phyloP scores from a whole-genome alignment of 257 asterid genomes.

The Salvia miltiorrhiza region DNA sequence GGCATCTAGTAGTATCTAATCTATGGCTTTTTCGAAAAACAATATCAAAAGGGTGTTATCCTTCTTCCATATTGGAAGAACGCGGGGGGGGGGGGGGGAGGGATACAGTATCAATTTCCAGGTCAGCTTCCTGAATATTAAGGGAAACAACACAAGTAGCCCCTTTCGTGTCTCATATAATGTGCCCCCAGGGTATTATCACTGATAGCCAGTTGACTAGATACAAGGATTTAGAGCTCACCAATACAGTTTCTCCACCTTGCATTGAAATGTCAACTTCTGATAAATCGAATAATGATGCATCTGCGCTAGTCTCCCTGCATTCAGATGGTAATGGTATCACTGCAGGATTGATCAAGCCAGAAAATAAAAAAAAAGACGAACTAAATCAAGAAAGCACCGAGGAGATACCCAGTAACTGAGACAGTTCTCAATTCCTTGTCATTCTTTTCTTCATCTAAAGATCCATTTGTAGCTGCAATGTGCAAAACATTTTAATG shows the following conservation, averaged over 20 bases:
- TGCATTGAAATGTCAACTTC: conserved; percentile 66
- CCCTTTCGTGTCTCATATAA: neutral
- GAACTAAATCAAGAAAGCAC: conserved; percentile 17
- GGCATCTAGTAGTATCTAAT: neutral
- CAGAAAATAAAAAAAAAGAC: neutral
- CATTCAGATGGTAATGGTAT: conserved; percentile 26
- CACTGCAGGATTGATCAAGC: conserved; percentile 16
- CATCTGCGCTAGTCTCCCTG: conserved; percentile 58
- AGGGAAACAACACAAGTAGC: neutral
- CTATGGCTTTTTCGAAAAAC: neutral
- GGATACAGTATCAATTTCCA: neutral
- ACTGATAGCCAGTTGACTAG: neutral
- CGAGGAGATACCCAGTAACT: conserved; percentile 51
- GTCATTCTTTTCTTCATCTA: conserved; percentile 37
- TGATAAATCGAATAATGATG: conserved; percentile 56
- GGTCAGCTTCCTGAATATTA: conserved; percentile 1
- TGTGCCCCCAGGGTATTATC: conserved; percentile 6
- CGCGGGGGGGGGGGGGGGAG: too few species aligned
- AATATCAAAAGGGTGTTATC: neutral
- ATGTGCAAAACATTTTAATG: conserved; percentile 21
- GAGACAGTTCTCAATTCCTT: conserved; percentile 43
- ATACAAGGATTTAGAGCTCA: conserved; percentile 38
- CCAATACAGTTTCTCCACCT: conserved; percentile 74
- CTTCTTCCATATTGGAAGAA: neutral
- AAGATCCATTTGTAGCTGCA: conserved; percentile 56